A percentile compares a stretch with the other conserved stretches of the same genome.
phyloP scores from a whole-genome alignment of 2,329 filamentous ascomycete species.

The Ophiostoma sp. region DNA sequence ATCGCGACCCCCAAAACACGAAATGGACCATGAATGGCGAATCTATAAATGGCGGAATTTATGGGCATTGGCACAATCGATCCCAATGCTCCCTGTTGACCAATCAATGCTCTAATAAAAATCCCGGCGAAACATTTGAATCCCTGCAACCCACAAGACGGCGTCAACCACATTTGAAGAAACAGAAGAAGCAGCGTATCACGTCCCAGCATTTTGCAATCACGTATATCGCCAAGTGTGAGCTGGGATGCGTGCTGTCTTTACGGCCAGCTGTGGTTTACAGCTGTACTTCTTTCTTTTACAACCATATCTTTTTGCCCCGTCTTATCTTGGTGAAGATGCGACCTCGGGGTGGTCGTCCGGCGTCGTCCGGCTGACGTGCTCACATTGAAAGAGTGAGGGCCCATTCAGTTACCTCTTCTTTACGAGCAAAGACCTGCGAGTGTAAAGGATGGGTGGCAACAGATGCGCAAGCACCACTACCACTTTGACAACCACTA shows the following conservation, averaged over 20 bases:
- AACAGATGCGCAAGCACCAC: background rate
- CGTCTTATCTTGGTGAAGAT: background rate
- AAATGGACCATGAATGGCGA: background rate
- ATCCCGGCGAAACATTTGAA: background rate
- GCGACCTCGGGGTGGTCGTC: background rate
- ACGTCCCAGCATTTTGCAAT: conserved; percentile 6
- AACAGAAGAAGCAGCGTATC: background rate
- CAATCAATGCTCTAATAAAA: background rate
- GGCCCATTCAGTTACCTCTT: background rate
- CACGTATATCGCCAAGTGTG: background rate
- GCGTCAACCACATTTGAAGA: background rate
- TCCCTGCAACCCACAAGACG: background rate
- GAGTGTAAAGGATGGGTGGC: background rate
- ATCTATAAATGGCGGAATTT: background rate
- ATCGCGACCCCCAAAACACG: background rate
- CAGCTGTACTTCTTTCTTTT: background rate
- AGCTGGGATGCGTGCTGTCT: background rate
- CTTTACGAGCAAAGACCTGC: background rate
- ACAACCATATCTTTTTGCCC: background rate
- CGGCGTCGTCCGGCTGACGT: conserved; percentile 5
- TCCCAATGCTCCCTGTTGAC: background rate
- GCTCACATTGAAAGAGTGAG: background rate
- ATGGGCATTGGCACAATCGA: background rate
- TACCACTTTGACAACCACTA: background rate
- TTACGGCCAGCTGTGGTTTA: background rate